phyloP scores from a whole-genome alignment of 331 rosid species.

The Malus hybrid region DNA sequence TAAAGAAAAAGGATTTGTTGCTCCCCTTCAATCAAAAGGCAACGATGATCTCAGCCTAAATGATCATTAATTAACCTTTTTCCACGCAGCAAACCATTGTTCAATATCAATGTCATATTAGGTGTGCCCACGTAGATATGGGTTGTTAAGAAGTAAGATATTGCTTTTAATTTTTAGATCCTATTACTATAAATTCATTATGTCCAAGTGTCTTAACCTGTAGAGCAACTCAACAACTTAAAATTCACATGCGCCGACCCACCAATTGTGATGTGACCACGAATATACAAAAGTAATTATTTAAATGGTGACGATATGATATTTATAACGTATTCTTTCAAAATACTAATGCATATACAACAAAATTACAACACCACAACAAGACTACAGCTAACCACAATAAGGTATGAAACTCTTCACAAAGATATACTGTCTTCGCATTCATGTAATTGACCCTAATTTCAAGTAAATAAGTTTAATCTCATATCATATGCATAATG shows the following conservation, averaged over 20 bases:
- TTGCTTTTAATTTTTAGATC: not conserved
- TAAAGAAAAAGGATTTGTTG: not conserved
- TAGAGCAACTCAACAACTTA: slow-evolving; percentile 7
- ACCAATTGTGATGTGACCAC: not conserved
- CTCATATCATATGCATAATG: not conserved
- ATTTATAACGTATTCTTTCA: no score
- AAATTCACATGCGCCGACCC: not conserved
- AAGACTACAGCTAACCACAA: no score
- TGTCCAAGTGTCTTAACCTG: not conserved
- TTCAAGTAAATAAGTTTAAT: not conserved
- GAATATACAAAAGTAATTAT: not conserved
- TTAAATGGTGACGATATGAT: not conserved
- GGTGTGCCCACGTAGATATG: not conserved
- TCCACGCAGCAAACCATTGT: not conserved
- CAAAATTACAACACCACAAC: no score
- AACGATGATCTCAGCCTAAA: not conserved
- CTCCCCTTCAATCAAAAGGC: slow-evolving; percentile 1
- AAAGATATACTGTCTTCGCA: no score
- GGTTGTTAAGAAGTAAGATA: slow-evolving; percentile 15
- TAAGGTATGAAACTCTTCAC: no score
- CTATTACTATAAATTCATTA: not conserved
- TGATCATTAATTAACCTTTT: not conserved
- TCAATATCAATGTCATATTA: not conserved
- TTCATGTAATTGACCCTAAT: no score
- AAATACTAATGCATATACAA: no score